Evolutionary conservation across 2,329 filamentous ascomycete species (phyloP).

Genomic region (Trichoderma sp.): DNA sequence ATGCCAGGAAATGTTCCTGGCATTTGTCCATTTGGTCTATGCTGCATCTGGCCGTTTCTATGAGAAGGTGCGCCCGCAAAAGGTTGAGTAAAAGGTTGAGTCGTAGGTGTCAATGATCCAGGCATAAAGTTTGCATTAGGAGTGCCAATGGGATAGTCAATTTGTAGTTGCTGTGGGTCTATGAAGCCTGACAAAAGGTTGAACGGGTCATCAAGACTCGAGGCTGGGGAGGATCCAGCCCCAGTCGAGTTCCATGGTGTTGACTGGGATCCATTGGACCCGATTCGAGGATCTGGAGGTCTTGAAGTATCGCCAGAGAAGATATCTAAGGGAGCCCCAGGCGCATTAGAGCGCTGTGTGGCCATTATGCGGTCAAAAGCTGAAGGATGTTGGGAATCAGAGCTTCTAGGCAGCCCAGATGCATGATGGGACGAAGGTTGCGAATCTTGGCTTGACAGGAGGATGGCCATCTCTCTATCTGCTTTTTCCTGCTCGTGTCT

Average conservation of each 20-base stretch:
- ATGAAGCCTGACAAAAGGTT: not conserved
- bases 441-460: slow-evolving; percentile 32
- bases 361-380: slow-evolving; percentile 27
- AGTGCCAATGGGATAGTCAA: not conserved
- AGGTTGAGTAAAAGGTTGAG: not conserved
- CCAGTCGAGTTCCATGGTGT: not conserved
- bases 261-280: not conserved
- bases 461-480: slow-evolving; percentile 36
- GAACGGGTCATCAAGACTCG: not conserved
- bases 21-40: not conserved
- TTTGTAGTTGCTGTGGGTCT: not conserved
- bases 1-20: slow-evolving; percentile 12
- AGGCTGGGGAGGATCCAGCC: not conserved
- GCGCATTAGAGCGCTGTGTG: slow-evolving; percentile 25
- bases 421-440: not conserved
- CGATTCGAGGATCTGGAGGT: not conserved
- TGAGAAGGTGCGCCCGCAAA: not conserved
- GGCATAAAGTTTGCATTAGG: not conserved
- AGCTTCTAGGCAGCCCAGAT: not conserved
- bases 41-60: not conserved
- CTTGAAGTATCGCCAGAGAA: not conserved
- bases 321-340: not conserved
- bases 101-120: not conserved
- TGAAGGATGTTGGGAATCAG: not conserved
- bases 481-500: slow-evolving; percentile 35